phyloP scores from a whole-genome alignment of 2,329 filamentous ascomycete genomes.

The Trichothecium sympodiale region DNA sequence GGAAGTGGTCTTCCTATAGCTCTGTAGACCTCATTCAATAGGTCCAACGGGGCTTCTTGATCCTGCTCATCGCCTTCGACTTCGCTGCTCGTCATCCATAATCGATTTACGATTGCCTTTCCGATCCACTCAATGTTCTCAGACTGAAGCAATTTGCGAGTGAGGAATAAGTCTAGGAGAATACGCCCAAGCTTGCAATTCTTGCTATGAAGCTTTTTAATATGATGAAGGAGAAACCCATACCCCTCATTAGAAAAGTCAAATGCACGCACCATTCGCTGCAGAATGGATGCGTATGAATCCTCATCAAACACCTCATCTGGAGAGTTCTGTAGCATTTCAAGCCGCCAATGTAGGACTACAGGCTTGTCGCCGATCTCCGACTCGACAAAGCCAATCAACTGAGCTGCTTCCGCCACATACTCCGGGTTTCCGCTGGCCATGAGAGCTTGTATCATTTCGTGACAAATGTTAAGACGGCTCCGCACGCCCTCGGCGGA shows the following conservation, averaged over 20 bases:
- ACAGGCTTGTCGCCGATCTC: conserved; percentile 54
- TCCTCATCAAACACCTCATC: conserved; percentile 35
- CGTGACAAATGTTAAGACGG: conserved; percentile 54
- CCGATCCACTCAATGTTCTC: conserved; percentile 52
- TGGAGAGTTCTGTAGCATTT: conserved; percentile 43
- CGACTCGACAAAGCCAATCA: conserved; percentile 50
- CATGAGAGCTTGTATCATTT: conserved; percentile 44
- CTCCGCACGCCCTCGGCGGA: conserved; percentile 53
- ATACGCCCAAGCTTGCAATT: conserved; percentile 35
- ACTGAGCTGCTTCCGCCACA: conserved; percentile 38
- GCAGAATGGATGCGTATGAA: conserved; percentile 41
- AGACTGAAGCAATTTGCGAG: conserved; percentile 38
- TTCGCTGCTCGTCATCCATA: conserved; percentile 51
- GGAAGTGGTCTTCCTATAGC: conserved; percentile 37
- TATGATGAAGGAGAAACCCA: conserved; percentile 54
- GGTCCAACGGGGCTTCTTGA: conserved; percentile 10
- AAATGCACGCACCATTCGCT: conserved; percentile 48
- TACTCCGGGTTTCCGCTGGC: conserved; percentile 30
- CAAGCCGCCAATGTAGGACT: conserved; percentile 57
- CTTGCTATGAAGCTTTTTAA: conserved; percentile 51
- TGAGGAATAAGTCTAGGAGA: conserved; percentile 54
- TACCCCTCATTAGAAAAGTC: conserved; percentile 53
- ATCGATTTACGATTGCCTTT: conserved; percentile 53
- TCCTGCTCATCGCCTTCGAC: conserved; percentile 13
- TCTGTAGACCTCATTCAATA: conserved; percentile 25